Evolutionary conservation across 1,284 basidiomycete genomes (phyloP).

Genomic region (Xerocomus amazonicus): DNA sequence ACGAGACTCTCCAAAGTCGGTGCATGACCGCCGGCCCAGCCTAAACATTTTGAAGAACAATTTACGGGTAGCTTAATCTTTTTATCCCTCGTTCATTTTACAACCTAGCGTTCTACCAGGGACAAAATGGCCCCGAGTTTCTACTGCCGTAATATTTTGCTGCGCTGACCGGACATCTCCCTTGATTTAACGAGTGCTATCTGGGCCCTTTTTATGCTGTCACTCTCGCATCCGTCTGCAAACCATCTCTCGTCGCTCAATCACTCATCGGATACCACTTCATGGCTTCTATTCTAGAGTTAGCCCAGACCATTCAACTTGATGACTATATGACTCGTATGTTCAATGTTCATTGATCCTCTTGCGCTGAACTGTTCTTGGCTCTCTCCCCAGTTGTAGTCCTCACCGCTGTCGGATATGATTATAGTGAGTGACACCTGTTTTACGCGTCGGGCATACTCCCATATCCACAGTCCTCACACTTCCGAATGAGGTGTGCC

Average conservation of each 20-base stretch:
- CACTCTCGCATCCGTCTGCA: background rate
- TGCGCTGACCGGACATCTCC: too few relatives aligned
- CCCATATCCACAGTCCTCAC: background rate
- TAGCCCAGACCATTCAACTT: background rate
- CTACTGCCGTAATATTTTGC: background rate
- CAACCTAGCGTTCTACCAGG: background rate
- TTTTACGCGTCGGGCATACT: background rate
- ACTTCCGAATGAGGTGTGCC: background rate
- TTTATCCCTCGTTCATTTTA: background rate
- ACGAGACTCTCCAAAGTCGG: background rate
- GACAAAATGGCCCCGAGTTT: background rate
- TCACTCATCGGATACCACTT: too few relatives aligned
- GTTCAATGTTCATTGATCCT: background rate
- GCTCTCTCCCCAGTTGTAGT: background rate
- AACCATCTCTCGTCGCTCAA: background rate
- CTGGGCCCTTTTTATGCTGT: background rate
- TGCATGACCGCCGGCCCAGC: too few relatives aligned
- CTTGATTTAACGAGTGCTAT: background rate
- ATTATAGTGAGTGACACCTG: background rate
- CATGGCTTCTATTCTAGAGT: background rate
- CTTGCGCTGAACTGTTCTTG: too few relatives aligned
- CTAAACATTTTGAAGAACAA: background rate
- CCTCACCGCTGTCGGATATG: background rate
- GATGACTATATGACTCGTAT: background rate
- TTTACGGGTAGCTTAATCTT: background rate